Conservation (phyloP, 1,284 basidiomycete species). For the Cutaneotrichosporon sp. region DNA sequence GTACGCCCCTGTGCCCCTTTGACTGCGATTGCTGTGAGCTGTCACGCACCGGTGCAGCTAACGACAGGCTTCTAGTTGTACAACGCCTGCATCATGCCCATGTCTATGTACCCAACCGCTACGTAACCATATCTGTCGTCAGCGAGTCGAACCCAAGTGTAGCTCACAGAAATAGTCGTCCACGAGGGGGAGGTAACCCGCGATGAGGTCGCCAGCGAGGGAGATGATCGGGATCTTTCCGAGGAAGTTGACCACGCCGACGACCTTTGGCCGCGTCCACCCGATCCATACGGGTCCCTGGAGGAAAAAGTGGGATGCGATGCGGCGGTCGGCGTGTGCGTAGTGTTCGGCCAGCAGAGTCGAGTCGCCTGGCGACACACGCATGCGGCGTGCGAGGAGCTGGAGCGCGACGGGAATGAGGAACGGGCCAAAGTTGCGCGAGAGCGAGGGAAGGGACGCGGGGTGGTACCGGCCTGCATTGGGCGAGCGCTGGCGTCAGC, state of each 20-base stretch:
- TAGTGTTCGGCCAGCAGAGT: conserved; percentile 57
- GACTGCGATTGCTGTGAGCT: conserved; percentile 75
- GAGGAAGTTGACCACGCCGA: conserved; percentile 56
- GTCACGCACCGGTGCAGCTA: conserved; percentile 16
- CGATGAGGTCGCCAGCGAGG: conserved; percentile 67
- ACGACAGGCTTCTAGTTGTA: conserved; percentile 51
- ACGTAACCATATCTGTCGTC: conserved; percentile 16
- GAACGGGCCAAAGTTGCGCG: conserved; percentile 33
- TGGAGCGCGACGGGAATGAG: conserved; percentile 33
- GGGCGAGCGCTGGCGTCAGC: conserved; percentile 7
- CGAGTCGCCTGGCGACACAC: conserved; percentile 20
- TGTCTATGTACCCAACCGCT: neutral
- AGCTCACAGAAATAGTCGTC: conserved; percentile 89
- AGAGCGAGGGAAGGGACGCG: conserved; percentile 36
- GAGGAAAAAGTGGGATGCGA: conserved; percentile 73
- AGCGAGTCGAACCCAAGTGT: neutral
- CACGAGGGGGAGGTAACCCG: conserved; percentile 88
- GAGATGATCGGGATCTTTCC: conserved; percentile 66
- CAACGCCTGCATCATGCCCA: conserved; percentile 6
- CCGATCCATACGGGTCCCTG: conserved; percentile 82
- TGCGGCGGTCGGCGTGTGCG: conserved; percentile 68
- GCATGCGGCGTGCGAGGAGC: conserved; percentile 33
- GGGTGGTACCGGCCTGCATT: conserved; percentile 14
- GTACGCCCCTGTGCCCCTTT: conserved; percentile 60
- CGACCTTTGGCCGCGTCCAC: conserved; percentile 77